A percentile compares a stretch with the other conserved stretches of the same genome.
These are phyloP conservation scores for Lactarius deliciosus DNA, from an alignment of 768 basidiomycete genomes.

Conservation along the genomic window DNA sequence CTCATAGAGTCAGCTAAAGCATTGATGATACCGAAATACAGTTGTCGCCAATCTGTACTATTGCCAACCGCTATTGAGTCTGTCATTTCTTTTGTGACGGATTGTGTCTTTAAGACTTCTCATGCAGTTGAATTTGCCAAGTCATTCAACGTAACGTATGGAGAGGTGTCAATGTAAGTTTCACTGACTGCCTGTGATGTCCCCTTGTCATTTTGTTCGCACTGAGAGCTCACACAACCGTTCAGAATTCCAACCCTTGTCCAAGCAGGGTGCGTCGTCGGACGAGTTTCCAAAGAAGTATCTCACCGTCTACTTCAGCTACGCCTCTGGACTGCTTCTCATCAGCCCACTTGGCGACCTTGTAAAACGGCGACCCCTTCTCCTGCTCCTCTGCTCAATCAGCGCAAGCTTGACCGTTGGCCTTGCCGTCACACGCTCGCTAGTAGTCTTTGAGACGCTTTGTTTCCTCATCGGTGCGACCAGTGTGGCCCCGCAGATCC, in stretches of 20 bases:
- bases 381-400: slow-evolving; percentile 53
- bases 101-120: not conserved
- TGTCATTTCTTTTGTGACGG: slow-evolving; percentile 33
- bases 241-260: slow-evolving; percentile 61
- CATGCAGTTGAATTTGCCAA: slow-evolving; percentile 40
- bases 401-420: slow-evolving; percentile 62
- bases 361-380: slow-evolving; percentile 68
- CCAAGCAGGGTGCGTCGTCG: slow-evolving; percentile 52
- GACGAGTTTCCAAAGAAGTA: not conserved
- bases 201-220: slow-evolving; percentile 30
- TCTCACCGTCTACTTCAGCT: slow-evolving; percentile 26
- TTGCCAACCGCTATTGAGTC: slow-evolving; percentile 76
- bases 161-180: slow-evolving; percentile 21
- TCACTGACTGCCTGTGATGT: not conserved
- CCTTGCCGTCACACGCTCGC: slow-evolving; percentile 57
- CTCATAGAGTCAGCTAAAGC: slow-evolving; percentile 28
- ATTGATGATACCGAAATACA: slow-evolving; percentile 31
- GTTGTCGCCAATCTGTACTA: slow-evolving; percentile 81
- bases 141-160: slow-evolving; percentile 38
- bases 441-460: slow-evolving; percentile 62
- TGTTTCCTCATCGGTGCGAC: slow-evolving; percentile 69
- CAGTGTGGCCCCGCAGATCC: slow-evolving; percentile 74
- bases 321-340: slow-evolving; percentile 50
- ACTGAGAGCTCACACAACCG: not conserved
- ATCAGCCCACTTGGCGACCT: slow-evolving; percentile 85